These are phyloP conservation scores for Corymbia calophylla DNA, from an alignment of 441 rosid species.

Conservation along the genomic window DNA sequence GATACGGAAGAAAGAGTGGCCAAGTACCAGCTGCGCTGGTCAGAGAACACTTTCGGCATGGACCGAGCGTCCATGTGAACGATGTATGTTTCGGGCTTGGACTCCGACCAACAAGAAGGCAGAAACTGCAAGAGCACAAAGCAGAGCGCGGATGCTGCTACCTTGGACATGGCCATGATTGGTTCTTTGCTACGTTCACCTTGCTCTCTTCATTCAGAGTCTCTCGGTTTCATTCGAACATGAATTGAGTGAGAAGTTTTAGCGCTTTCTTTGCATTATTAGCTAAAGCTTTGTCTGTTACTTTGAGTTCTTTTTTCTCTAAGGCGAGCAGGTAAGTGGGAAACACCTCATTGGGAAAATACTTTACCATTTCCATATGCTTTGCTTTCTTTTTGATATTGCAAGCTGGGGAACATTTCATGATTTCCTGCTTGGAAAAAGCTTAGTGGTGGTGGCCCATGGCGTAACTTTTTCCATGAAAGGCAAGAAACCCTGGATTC, in stretches of 20 bases:
- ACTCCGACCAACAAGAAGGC: background rate
- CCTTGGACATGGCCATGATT: background rate
- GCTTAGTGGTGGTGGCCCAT: background rate
- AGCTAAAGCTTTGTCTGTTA: background rate
- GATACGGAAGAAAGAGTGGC: constrained; percentile 34
- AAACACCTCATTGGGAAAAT: background rate
- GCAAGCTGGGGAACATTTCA: background rate
- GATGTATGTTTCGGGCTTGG: constrained; percentile 17
- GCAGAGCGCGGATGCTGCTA: background rate
- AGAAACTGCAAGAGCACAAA: background rate
- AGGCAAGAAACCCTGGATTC: background rate
- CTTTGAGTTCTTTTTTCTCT: background rate
- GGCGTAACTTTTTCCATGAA: background rate
- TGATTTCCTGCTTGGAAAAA: background rate
- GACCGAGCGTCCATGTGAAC: constrained; percentile 52
- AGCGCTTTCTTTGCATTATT: background rate
- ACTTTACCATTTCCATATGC: background rate
- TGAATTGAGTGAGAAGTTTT: background rate
- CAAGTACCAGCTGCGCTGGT: constrained; percentile 42
- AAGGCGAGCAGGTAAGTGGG: background rate
- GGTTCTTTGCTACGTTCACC: background rate
- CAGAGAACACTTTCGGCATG: constrained; percentile 45
- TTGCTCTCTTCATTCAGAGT: background rate
- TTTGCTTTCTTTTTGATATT: background rate
- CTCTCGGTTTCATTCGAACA: background rate